A percentile compares a stretch with the other conserved stretches of the same genome.
These are phyloP conservation scores for Phyllosticta paracitricarpa DNA, from an alignment of 2,329 filamentous ascomycete species.

Conservation along the genomic window DNA sequence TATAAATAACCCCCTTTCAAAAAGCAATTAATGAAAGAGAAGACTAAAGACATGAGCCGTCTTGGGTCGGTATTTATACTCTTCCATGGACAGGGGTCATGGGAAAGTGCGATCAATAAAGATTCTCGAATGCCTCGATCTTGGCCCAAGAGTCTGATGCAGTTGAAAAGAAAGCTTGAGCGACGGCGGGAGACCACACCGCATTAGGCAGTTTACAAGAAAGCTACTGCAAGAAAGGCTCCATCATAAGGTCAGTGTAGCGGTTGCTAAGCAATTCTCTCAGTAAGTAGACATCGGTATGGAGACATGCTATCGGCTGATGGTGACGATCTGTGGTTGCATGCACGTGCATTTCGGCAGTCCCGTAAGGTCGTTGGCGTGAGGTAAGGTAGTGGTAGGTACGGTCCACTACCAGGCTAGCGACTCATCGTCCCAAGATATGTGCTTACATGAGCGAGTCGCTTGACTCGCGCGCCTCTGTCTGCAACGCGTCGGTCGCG, in stretches of 20 bases:
- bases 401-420: neutral
- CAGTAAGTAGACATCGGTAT: neutral
- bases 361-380: neutral
- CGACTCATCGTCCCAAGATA: neutral
- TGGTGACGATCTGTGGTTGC: neutral
- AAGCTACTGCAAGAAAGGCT: neutral
- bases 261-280: neutral
- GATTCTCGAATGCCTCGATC: neutral
- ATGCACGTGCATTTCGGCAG: neutral
- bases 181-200: neutral
- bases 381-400: neutral
- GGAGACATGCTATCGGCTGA: neutral
- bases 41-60: neutral
- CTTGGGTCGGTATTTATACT: neutral
- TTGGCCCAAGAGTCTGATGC: neutral
- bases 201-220: neutral
- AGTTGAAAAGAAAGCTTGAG: neutral
- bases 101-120: constrained; percentile 1
- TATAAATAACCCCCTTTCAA: neutral
- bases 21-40: neutral
- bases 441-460: neutral
- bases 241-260: neutral
- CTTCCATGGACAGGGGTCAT: neutral
- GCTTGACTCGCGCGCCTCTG: neutral
- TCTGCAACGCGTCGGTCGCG: neutral